These are phyloP conservation scores for Tetracentron sinense DNA, from an alignment of 164 flowering plant genomes.

Conservation along the genomic window DNA sequence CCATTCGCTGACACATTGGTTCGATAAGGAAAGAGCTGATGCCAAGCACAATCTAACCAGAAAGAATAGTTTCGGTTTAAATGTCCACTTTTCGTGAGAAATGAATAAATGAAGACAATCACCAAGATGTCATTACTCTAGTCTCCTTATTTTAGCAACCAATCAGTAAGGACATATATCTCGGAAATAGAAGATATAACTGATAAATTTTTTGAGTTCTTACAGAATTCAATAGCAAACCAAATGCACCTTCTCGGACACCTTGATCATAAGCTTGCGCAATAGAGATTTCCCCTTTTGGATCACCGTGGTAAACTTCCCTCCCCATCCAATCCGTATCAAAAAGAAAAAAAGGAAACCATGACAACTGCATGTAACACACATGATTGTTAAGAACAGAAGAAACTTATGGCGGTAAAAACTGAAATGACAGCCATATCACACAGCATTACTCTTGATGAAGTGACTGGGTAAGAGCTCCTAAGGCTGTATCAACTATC, in stretches of 20 bases:
- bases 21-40: constrained; percentile 86
- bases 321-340: constrained; percentile 99
- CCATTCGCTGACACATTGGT: constrained; percentile 82
- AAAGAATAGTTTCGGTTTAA: constrained; percentile 1
- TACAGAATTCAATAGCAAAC: constrained; percentile 99
- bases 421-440: background rate
- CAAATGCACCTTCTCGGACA: constrained; percentile 99
- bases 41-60: constrained; percentile 81
- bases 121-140: constrained; percentile 2
- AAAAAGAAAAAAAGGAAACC: constrained; percentile 98
- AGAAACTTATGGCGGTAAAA: background rate
- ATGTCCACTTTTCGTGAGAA: background rate
- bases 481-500: background rate
- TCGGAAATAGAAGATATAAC: background rate
- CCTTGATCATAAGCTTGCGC: constrained; percentile 71
- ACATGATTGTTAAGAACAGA: constrained; percentile 5
- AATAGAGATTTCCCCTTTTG: constrained; percentile 54
- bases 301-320: constrained; percentile 95
- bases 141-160: background rate
- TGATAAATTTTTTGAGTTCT: constrained; percentile 49
- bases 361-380: constrained; percentile 62
- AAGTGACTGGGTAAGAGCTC: background rate
- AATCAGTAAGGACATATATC: background rate
- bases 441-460: background rate
- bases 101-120: background rate